Evolutionary conservation across 2,329 filamentous ascomycete species (phyloP), one percentile per base, ranked within the genome.

Genomic region (Venturia pyrina): DNA sequence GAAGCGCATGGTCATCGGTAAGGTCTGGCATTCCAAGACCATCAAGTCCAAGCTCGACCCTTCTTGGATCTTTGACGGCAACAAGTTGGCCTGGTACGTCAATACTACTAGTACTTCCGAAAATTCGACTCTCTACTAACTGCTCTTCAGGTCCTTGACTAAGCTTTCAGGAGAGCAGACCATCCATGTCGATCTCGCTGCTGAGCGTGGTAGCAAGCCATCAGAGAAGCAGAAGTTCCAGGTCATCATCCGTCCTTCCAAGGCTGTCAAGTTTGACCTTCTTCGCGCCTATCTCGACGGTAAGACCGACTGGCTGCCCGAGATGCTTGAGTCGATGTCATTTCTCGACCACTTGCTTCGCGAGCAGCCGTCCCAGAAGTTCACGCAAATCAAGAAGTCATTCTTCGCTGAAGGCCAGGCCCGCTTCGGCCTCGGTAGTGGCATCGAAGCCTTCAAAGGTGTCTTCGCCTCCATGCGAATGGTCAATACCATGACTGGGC

Each of bases 311-410:
- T 75, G 28, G 34, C 73, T 72, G 69, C 68, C 1, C 89, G 89
- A 74, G 84, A 89, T 72, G 85, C 84, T 46, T 8, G 90, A 95
- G 72, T 88, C 89, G 17, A 85, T 98, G 75, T 96, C 89, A 73
- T 97, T 97, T 72, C 80, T 97, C 5, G 95, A 99, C 69, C 95
- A 99, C 73, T 80, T 93, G 8, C 81, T 99, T 65, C 90, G 95
- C 5, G 87, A 96, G 75, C 82, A 79, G n/a, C 91, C 95, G 0
- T 88, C 87, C 0, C 78, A 86, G 71, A 78, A 81, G 1, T 86
- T 91, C 71, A 80, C 88, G 0, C 77, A 86, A 0, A 89, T 97
- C 75, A 93, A 91, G 75, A 86, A 93, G 15, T 91, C 88, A 8
- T 96, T 96, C 73, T 98, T 96, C 76, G 79, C 85, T 48, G 77